Percentiles rank a stretch among this genome's conserved stretches.
phyloP scores from a whole-genome alignment of 177 flowering plant species.

The Tripterygium wilfordii region DNA sequence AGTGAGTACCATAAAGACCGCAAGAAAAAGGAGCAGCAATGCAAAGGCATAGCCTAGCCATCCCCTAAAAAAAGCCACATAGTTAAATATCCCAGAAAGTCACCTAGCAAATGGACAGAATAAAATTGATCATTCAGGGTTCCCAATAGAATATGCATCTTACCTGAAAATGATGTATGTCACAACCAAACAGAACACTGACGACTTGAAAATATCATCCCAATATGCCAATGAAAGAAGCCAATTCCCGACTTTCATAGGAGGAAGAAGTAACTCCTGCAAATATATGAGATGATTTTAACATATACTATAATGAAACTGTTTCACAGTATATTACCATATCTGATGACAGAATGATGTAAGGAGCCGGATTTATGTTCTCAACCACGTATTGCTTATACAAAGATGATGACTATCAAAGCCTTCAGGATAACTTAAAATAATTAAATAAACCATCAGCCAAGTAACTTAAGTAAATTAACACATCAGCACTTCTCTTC shows the following conservation, averaged over 20 bases:
- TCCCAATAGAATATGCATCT: not conserved
- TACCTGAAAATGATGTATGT: slow-evolving; percentile 69
- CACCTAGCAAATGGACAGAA: too few relatives aligned
- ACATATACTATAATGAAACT: not conserved
- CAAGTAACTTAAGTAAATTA: too few relatives aligned
- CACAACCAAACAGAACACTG: slow-evolving; percentile 43
- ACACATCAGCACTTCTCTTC: too few relatives aligned
- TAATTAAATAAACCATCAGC: too few relatives aligned
- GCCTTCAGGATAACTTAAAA: too few relatives aligned
- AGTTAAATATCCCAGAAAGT: not conserved
- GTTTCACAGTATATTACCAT: not conserved
- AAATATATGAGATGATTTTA: slow-evolving; percentile 10
- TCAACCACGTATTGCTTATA: too few relatives aligned
- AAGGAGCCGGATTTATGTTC: too few relatives aligned
- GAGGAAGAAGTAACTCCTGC: slow-evolving; percentile 83
- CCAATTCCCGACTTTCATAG: slow-evolving; percentile 48
- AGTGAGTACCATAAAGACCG: slow-evolving; percentile 60
- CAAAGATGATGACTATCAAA: too few relatives aligned
- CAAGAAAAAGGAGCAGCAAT: slow-evolving; percentile 36
- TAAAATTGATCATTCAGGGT: too few relatives aligned
- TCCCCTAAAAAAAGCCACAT: slow-evolving; percentile 80
- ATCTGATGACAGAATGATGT: too few relatives aligned
- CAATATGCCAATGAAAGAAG: slow-evolving; percentile 55
- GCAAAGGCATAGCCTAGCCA: slow-evolving; percentile 62
- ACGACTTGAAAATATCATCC: slow-evolving; percentile 77